These are phyloP conservation scores for Hymenochaete sp. DNA, from an alignment of 1,284 basidiomycete genomes.

Conservation along the genomic window DNA sequence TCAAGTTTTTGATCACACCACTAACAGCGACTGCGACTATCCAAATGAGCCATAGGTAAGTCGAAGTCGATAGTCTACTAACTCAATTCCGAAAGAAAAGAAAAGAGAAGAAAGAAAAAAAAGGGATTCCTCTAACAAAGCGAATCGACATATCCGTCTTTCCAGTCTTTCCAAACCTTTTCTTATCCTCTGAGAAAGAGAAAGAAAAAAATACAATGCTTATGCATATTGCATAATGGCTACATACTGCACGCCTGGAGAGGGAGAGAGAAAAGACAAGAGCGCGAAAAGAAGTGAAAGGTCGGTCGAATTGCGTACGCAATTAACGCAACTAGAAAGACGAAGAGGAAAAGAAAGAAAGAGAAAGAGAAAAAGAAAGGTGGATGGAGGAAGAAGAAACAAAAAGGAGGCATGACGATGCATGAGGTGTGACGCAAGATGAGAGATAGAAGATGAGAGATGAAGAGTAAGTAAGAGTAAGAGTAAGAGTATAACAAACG, in stretches of 20 bases:
- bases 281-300: neutral
- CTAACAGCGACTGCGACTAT: too few species aligned
- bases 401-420: neutral
- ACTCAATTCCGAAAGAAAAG: too few species aligned
- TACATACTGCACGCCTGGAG: slow-evolving; percentile 6
- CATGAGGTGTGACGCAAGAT: neutral
- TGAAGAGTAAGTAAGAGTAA: neutral
- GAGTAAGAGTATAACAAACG: neutral
- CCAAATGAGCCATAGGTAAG: too few species aligned
- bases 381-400: neutral
- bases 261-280: neutral
- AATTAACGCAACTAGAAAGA: neutral
- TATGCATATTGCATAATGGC: too few species aligned
- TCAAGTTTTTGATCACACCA: too few species aligned
- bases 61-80: too few species aligned
- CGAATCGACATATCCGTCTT: too few species aligned
- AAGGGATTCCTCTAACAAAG: too few species aligned
- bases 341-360: neutral
- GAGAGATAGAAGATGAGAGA: neutral
- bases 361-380: neutral
- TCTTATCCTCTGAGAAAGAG: too few species aligned
- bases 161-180: too few species aligned
- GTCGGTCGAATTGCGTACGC: neutral
- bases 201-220: too few species aligned
- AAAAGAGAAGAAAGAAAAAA: too few species aligned